Conservation (phyloP, 805 yeast species). For the Sungouiozyma intestinalis region DNA sequence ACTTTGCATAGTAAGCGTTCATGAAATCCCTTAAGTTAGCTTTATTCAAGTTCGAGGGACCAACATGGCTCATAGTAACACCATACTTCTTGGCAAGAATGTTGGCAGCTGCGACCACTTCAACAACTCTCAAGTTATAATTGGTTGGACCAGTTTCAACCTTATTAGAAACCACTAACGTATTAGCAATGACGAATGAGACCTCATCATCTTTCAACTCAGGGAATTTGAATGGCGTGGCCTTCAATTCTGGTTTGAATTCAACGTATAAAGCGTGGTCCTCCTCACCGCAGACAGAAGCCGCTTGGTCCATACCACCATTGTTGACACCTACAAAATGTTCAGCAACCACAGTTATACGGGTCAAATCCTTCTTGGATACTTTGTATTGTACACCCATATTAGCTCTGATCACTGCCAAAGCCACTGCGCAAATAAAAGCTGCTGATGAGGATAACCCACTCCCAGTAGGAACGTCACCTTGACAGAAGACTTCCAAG, state of each 20-base stretch:
- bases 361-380: constrained; percentile 42
- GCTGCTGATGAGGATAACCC: constrained; percentile 69
- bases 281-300: constrained; percentile 52
- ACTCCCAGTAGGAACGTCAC: constrained; percentile 63
- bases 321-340: constrained; percentile 65
- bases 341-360: constrained; percentile 54
- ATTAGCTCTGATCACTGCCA: constrained; percentile 45
- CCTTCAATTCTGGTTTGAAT: constrained; percentile 49
- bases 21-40: constrained; percentile 59
- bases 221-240: constrained; percentile 46
- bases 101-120: constrained; percentile 58
- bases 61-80: constrained; percentile 36
- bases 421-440: constrained; percentile 52
- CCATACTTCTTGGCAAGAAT: constrained; percentile 41
- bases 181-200: constrained; percentile 52
- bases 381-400: constrained; percentile 31
- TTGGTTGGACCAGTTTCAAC: constrained; percentile 60
- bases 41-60: constrained; percentile 27
- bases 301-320: constrained; percentile 77
- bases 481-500: constrained; percentile 44
- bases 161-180: constrained; percentile 52
- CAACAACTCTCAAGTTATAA: constrained; percentile 64
- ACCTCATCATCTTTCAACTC: constrained; percentile 31
- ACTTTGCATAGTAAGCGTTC: constrained; percentile 36
- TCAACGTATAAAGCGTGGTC: constrained; percentile 49